Conservation (phyloP, 73 alveolate genomes). For the Tetrahymena borealis region DNA sequence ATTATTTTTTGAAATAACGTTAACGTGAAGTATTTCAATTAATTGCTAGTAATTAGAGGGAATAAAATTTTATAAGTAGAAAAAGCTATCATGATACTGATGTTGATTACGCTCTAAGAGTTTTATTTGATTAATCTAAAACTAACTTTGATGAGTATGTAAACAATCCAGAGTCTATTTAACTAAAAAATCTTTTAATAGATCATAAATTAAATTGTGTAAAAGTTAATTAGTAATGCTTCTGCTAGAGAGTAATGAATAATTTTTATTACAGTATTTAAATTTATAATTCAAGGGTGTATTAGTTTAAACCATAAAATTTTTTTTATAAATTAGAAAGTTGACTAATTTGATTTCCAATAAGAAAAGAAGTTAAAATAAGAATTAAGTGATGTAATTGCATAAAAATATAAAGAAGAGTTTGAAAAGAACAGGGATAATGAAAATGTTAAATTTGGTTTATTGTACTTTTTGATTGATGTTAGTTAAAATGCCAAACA, state of each 20-base stretch:
- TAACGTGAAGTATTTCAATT: no score
- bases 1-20: no score
- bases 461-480: background rate
- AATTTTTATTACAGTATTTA: background rate
- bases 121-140: background rate
- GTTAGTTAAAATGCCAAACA: background rate
- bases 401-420: background rate
- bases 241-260: background rate
- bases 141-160: background rate
- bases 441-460: background rate
- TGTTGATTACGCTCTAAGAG: background rate
- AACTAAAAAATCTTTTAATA: background rate
- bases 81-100: background rate
- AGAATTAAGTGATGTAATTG: background rate
- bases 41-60: no score
- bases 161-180: background rate
- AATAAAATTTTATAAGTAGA: no score
- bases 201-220: background rate
- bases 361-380: background rate
- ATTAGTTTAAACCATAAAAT: no score
- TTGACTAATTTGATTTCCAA: background rate
- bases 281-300: no score
- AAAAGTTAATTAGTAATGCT: background rate
- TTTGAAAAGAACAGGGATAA: background rate
- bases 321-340: background rate